phyloP scores from a whole-genome alignment of 163 green algal species.

The Chlorella variabilis region DNA sequence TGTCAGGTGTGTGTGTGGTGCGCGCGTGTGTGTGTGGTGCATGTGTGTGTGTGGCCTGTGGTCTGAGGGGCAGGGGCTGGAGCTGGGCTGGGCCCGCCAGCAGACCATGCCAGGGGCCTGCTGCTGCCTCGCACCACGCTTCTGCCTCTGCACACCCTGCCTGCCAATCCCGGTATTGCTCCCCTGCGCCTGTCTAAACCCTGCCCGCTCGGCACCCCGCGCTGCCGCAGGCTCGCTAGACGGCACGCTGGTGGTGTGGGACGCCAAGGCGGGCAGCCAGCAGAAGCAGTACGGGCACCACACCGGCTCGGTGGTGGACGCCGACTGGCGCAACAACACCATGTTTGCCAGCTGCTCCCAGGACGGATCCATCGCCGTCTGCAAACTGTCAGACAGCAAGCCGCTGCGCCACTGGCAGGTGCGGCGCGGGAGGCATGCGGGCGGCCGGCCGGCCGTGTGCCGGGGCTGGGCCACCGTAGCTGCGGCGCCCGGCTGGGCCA shows the following conservation, averaged over 20 bases:
- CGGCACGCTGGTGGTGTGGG: conserved; percentile 90
- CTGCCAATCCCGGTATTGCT: no score
- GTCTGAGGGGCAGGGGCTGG: no score
- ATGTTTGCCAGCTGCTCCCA: conserved; percentile 89
- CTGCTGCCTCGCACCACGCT: no score
- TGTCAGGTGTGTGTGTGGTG: conserved; percentile 45
- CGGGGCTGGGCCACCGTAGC: no score
- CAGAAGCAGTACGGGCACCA: conserved; percentile 22
- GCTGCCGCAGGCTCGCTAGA: conserved; percentile 87
- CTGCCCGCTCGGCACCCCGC: no score
- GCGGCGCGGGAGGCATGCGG: no score
- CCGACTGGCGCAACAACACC: conserved; percentile 89
- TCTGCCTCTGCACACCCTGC: no score
- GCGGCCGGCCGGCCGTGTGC: no score
- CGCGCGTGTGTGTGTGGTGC: background rate
- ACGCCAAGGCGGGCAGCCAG: conserved; percentile 47
- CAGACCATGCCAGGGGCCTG: no score
- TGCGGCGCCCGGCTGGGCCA: no score
- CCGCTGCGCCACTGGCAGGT: conserved; percentile 80
- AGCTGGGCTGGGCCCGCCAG: no score
- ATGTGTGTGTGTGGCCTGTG: background rate
- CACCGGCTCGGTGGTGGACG: conserved; percentile 81
- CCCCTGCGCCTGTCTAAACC: no score
- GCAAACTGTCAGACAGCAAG: conserved; percentile 72
- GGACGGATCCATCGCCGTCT: conserved; percentile 86